Percentiles rank a stretch among this genome's conserved stretches.
Conservation (phyloP, 805 yeast genomes). For the Lipomyces spencermartinsiae region DNA sequence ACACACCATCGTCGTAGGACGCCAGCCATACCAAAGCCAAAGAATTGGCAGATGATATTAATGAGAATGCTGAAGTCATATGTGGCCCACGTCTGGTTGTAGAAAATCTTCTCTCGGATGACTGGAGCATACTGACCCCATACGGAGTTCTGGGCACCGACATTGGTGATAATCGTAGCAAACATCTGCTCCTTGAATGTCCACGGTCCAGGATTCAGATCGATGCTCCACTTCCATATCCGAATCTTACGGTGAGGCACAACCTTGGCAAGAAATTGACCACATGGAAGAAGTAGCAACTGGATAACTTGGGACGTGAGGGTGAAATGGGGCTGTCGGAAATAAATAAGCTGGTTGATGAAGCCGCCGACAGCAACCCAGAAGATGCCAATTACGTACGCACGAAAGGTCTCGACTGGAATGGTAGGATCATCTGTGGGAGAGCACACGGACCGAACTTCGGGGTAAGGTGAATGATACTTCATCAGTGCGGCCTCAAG, state of each 20-base stretch:
- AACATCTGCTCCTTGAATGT: slow-evolving; percentile 68
- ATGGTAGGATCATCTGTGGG: slow-evolving; percentile 53
- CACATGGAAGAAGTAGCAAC: slow-evolving; percentile 65
- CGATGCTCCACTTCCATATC: slow-evolving; percentile 50
- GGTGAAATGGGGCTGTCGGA: slow-evolving; percentile 60
- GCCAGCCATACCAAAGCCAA: slow-evolving; percentile 74
- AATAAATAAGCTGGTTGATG: slow-evolving; percentile 62
- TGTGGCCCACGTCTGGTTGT: slow-evolving; percentile 47
- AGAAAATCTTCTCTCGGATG: slow-evolving; percentile 40
- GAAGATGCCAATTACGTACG: slow-evolving; percentile 57
- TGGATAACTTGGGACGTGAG: slow-evolving; percentile 62
- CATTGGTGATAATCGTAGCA: slow-evolving; percentile 52
- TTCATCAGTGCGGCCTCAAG: slow-evolving; percentile 53
- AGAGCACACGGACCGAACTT: slow-evolving; percentile 50
- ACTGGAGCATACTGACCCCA: slow-evolving; percentile 36
- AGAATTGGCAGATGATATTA: slow-evolving; percentile 61
- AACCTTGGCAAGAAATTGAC: slow-evolving; percentile 52
- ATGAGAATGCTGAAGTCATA: slow-evolving; percentile 62
- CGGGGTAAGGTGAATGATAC: slow-evolving; percentile 62
- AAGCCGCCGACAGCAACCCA: slow-evolving; percentile 64
- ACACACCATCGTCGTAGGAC: slow-evolving; percentile 63
- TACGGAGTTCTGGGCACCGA: slow-evolving; percentile 33
- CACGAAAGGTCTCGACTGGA: slow-evolving; percentile 59
- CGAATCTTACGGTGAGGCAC: slow-evolving; percentile 56
- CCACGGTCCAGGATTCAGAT: slow-evolving; percentile 71